These are phyloP conservation scores for Boletus tylopilopsis DNA, from an alignment of 768 basidiomycete species.

Conservation along the genomic window DNA sequence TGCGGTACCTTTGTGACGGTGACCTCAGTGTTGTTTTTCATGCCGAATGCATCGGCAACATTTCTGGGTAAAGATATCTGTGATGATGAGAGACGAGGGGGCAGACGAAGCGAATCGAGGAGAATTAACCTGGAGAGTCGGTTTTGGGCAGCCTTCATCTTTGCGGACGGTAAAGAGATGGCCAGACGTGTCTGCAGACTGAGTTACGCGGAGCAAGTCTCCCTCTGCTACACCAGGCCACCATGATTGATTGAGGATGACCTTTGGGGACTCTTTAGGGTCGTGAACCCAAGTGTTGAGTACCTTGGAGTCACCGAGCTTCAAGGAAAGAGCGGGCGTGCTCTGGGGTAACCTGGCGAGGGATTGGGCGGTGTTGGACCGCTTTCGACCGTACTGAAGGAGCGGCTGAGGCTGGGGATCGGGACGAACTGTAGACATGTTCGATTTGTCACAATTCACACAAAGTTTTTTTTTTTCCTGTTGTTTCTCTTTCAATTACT, in stretches of 20 bases:
- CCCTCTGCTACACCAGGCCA: constrained; percentile 81
- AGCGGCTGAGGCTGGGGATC: constrained; percentile 51
- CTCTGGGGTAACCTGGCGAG: constrained; percentile 44
- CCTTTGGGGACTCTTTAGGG: constrained; percentile 50
- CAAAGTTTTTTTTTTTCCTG: not conserved
- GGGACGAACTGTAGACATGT: constrained; percentile 43
- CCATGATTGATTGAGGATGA: constrained; percentile 67
- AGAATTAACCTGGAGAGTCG: constrained; percentile 56
- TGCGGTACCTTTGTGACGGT: constrained; percentile 58
- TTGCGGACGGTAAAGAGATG: constrained; percentile 66
- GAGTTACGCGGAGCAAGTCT: constrained; percentile 61
- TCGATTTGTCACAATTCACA: not conserved
- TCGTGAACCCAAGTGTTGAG: constrained; percentile 78
- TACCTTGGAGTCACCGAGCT: constrained; percentile 57
- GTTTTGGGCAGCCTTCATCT: constrained; percentile 57
- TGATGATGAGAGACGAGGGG: not conserved
- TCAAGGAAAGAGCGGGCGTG: constrained; percentile 38
- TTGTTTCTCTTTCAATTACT: not conserved
- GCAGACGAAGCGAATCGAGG: not conserved
- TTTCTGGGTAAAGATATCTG: constrained; percentile 76
- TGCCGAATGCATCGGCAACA: constrained; percentile 64
- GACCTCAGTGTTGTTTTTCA: constrained; percentile 73
- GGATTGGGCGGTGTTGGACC: constrained; percentile 76
- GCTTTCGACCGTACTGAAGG: constrained; percentile 50
- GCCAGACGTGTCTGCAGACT: constrained; percentile 38